Percentiles rank a stretch among this genome's conserved stretches.
Evolutionary conservation across 768 basidiomycete genomes (phyloP).

Genomic region (Mycena belliarum): DNA sequence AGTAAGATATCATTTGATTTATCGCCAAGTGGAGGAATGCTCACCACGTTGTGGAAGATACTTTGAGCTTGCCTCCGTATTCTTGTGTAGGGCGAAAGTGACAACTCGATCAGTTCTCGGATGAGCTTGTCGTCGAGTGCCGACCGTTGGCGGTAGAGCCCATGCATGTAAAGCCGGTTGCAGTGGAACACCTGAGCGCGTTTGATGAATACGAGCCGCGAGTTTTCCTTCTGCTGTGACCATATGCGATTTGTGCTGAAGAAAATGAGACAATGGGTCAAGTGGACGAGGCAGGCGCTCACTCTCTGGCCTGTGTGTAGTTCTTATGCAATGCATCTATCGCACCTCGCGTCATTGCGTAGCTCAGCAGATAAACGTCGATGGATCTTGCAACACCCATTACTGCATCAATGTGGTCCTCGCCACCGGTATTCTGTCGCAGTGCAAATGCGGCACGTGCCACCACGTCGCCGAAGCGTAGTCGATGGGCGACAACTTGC

Average conservation of each 20-base stretch:
- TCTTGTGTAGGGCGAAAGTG: conserved; percentile 78
- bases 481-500: conserved; percentile 54
- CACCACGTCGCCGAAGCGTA: conserved; percentile 66
- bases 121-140: conserved; percentile 73
- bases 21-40: not conserved
- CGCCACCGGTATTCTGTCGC: conserved; percentile 60
- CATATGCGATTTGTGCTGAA: conserved; percentile 65
- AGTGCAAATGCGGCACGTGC: conserved; percentile 68
- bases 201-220: conserved; percentile 72
- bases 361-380: conserved; percentile 73
- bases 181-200: conserved; percentile 80
- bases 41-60: conserved; percentile 27
- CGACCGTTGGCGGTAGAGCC: conserved; percentile 72
- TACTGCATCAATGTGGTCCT: conserved; percentile 88
- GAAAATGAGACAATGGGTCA: not conserved
- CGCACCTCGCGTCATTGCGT: conserved; percentile 59
- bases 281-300: conserved; percentile 24
- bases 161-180: conserved; percentile 74
- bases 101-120: conserved; percentile 67
- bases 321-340: conserved; percentile 69
- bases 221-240: conserved; percentile 73
- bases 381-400: conserved; percentile 70
- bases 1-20: conserved; percentile 34
- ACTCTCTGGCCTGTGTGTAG: conserved; percentile 65
- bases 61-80: conserved; percentile 48